phyloP scores from a whole-genome alignment of 179 eudicot genomes.

The Actinidia arguta region DNA sequence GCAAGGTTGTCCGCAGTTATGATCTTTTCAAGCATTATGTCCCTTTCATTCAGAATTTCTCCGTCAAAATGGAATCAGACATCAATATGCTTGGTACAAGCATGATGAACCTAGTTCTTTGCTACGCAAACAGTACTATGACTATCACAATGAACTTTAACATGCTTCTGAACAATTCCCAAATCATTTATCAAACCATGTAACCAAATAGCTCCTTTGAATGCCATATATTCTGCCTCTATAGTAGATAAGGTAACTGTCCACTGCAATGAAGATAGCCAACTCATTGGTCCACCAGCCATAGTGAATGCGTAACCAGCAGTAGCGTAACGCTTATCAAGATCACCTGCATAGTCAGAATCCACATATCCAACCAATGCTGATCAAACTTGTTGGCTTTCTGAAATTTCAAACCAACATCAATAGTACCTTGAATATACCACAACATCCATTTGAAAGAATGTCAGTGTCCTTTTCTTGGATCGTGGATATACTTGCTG shows the following conservation, averaged over 20 bases:
- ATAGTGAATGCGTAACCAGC: neutral
- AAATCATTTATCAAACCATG: too few relatives aligned
- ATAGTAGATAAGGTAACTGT: neutral
- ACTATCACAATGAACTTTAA: too few relatives aligned
- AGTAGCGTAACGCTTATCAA: too few relatives aligned
- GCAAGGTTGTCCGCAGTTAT: neutral
- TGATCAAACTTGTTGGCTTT: too few relatives aligned
- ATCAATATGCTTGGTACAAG: neutral
- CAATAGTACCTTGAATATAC: too few relatives aligned
- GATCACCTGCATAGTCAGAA: too few relatives aligned
- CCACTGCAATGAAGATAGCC: neutral
- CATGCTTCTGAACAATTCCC: too few relatives aligned
- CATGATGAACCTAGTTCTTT: neutral
- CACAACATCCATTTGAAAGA: too few relatives aligned
- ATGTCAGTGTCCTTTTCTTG: too few relatives aligned
- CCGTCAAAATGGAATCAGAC: neutral
- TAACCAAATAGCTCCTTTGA: neutral
- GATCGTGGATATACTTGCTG: too few relatives aligned
- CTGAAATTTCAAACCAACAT: too few relatives aligned
- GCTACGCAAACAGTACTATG: neutral
- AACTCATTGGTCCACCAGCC: neutral
- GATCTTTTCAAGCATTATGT: neutral
- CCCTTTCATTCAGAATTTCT: neutral
- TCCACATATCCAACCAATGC: too few relatives aligned
- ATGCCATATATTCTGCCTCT: neutral